Conservation (phyloP, 2,329 filamentous ascomycete species). For the Westerdykella aurantiaca region DNA sequence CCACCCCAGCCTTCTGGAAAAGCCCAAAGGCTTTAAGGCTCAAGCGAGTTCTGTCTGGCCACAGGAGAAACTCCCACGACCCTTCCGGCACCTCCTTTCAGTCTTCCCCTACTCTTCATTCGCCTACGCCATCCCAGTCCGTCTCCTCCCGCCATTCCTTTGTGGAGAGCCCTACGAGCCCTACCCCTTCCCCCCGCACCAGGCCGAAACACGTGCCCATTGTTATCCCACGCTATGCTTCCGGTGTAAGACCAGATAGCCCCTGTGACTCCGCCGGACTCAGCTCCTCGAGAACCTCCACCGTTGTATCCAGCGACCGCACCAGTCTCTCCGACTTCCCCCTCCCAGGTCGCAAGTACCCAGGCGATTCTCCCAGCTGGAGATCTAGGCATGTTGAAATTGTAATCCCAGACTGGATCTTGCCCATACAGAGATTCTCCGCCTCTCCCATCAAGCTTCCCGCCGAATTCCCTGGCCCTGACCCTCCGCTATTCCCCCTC, state of each 20-base stretch:
- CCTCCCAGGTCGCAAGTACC: conserved; percentile 23
- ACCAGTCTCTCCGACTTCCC: conserved; percentile 26
- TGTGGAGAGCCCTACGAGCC: conserved; percentile 10
- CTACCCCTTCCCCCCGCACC: conserved; percentile 18
- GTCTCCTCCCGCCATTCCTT: conserved; percentile 13
- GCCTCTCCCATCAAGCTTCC: conserved; percentile 28
- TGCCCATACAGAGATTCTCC: conserved; percentile 37
- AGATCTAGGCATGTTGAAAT: conserved; percentile 47
- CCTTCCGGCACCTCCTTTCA: conserved; percentile 23
- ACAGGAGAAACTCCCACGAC: conserved; percentile 22
- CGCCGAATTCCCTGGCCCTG: conserved; percentile 14
- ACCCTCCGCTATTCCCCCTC: conserved; percentile 15
- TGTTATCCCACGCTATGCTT: conserved; percentile 40
- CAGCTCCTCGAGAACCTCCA: conserved; percentile 30
- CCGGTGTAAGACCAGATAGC: conserved; percentile 33
- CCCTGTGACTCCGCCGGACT: conserved; percentile 30
- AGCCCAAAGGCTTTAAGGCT: conserved; percentile 25
- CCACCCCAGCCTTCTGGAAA: conserved; percentile 27
- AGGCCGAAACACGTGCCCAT: conserved; percentile 43
- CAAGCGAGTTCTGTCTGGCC: conserved; percentile 24
- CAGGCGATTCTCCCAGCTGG: conserved; percentile 25
- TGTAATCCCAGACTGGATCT: conserved; percentile 42
- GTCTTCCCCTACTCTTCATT: conserved; percentile 19
- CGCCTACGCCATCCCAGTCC: conserved; percentile 13
- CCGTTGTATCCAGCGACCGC: conserved; percentile 23